These are phyloP conservation scores for Diaporthe batatas DNA, from an alignment of 2,329 filamentous ascomycete genomes.

Conservation along the genomic window DNA sequence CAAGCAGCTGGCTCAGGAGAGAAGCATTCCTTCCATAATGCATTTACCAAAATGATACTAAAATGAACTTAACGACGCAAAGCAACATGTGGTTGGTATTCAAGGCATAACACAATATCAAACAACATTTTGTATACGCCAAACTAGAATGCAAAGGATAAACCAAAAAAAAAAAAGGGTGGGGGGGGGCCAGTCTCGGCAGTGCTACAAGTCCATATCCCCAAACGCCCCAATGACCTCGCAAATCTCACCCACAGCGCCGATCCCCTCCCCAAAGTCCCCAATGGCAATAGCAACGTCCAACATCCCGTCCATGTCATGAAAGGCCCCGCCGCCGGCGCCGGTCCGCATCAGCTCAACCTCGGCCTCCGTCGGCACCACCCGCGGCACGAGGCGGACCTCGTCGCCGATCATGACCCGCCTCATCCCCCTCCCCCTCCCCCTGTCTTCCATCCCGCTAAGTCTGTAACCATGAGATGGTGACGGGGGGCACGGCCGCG, in stretches of 20 bases:
- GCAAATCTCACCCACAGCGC: slow-evolving; percentile 27
- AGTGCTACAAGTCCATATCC: background rate
- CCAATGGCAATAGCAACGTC: slow-evolving; percentile 23
- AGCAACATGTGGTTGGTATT: no score
- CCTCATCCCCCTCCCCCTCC: slow-evolving; percentile 7
- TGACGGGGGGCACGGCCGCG: background rate
- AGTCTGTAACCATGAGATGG: background rate
- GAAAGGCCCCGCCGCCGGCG: background rate
- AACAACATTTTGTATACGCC: slow-evolving; percentile 3
- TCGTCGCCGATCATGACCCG: slow-evolving; percentile 29
- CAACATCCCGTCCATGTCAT: slow-evolving; percentile 13
- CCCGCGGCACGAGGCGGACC: slow-evolving; percentile 8
- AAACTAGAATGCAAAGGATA: background rate
- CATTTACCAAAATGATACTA: no score
- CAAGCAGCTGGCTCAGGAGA: no score
- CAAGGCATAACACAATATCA: no score
- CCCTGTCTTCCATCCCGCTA: background rate
- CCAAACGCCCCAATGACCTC: slow-evolving; percentile 17
- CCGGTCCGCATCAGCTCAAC: background rate
- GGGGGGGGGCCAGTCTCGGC: no score
- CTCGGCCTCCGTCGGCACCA: background rate
- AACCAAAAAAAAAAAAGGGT: background rate
- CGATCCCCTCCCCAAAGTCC: slow-evolving; percentile 26
- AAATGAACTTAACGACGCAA: no score
- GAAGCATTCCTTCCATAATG: no score